A percentile compares a stretch with the other conserved stretches of the same genome.
phyloP scores from a whole-genome alignment of 768 basidiomycete genomes.

The Amanita exitialis region DNA sequence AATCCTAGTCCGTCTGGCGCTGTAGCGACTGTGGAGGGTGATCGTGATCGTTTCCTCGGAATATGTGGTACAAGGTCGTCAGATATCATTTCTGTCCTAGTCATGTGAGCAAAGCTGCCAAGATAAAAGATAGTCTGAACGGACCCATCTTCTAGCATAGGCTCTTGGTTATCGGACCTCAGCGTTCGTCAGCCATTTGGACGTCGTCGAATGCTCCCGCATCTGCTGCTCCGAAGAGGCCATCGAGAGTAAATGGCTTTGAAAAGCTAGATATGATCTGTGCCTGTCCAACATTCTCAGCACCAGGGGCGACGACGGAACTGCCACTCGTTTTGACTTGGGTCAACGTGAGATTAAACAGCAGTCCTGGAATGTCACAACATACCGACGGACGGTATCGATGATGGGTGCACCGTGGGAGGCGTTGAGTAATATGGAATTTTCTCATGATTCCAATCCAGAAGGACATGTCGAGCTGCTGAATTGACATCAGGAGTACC shows the following conservation, averaged over 20 bases:
- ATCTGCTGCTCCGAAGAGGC: constrained; percentile 73
- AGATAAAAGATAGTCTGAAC: constrained; percentile 10
- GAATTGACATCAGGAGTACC: constrained; percentile 84
- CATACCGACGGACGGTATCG: constrained; percentile 45
- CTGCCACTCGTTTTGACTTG: constrained; percentile 17
- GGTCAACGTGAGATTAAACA: not conserved
- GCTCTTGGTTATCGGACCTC: constrained; percentile 24
- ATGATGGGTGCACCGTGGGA: constrained; percentile 69
- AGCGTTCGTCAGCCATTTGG: constrained; percentile 32
- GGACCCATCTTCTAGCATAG: constrained; percentile 31
- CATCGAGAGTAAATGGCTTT: constrained; percentile 72
- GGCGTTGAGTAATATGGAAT: constrained; percentile 84
- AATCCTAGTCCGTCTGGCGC: not conserved
- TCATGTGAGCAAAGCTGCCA: not conserved
- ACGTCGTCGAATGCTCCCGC: constrained; percentile 65
- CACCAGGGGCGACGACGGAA: constrained; percentile 50
- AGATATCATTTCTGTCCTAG: constrained; percentile 23
- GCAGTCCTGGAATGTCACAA: not conserved
- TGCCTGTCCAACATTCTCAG: constrained; percentile 72
- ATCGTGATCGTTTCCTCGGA: constrained; percentile 29
- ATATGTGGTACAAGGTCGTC: constrained; percentile 23
- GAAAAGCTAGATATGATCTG: constrained; percentile 65
- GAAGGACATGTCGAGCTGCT: constrained; percentile 72
- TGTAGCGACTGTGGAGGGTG: constrained; percentile 17
- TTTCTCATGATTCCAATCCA: constrained; percentile 95